phyloP scores from a whole-genome alignment of 2,329 filamentous ascomycete species.

The Phoma herbarum region DNA sequence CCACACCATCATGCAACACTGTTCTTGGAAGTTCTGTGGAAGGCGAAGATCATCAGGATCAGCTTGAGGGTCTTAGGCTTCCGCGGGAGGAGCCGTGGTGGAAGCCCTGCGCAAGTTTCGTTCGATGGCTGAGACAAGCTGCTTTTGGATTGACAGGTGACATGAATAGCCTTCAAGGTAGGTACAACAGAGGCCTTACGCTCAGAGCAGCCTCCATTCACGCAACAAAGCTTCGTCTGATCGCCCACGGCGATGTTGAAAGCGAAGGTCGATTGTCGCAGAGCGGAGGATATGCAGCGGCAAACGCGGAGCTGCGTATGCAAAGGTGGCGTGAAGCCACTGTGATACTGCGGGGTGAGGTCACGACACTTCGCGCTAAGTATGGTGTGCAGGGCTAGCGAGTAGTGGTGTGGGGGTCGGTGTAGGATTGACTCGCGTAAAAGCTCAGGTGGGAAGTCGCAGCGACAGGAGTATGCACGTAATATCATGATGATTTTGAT shows the following conservation, averaged over 20 bases:
- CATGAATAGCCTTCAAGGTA: not conserved
- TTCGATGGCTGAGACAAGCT: conserved; percentile 13
- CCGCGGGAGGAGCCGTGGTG: conserved; percentile 15
- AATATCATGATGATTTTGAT: not conserved
- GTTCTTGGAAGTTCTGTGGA: conserved; percentile 2
- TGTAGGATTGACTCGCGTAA: conserved; percentile 14
- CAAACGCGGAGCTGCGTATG: conserved; percentile 15
- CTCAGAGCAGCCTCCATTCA: not conserved
- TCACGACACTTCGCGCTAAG: conserved; percentile 32
- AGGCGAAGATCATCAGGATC: conserved; percentile 17
- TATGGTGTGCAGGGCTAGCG: conserved; percentile 28
- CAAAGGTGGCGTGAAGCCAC: conserved; percentile 14
- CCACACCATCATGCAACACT: conserved; percentile 2
- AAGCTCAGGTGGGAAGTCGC: not conserved
- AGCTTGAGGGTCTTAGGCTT: not conserved
- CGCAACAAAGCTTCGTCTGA: too few relatives aligned
- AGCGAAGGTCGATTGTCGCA: not conserved
- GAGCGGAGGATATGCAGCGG: conserved; percentile 1
- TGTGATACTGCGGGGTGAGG: conserved; percentile 37
- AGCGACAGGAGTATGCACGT: not conserved
- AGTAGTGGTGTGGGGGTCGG: conserved; percentile 21
- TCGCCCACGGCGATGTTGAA: not conserved
- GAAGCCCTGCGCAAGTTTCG: conserved; percentile 5
- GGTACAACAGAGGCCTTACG: not conserved
- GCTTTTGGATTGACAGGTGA: conserved; percentile 11